Percentiles rank a stretch among this genome's conserved stretches.
These are phyloP conservation scores for Hebeloma cylindrosporum DNA, from an alignment of 768 basidiomycete species.

Conservation along the genomic window DNA sequence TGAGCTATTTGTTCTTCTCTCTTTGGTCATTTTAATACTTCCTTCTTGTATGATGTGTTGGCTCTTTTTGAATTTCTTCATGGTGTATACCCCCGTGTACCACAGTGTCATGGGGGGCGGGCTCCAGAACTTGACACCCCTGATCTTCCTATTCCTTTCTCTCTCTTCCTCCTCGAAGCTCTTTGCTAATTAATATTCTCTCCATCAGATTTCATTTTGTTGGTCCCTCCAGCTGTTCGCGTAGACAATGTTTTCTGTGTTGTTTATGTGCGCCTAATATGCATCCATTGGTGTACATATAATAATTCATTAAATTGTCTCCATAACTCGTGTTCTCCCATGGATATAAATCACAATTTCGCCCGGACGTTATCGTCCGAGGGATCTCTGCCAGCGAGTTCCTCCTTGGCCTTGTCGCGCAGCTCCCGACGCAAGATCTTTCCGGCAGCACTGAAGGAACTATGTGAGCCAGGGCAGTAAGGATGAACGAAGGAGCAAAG, in stretches of 20 bases:
- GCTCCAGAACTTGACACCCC: conserved; percentile 79
- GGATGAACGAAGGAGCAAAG: neutral
- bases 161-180: neutral
- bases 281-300: too few relatives aligned
- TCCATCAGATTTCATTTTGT: neutral
- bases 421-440: conserved; percentile 85
- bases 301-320: too few relatives aligned
- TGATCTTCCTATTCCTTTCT: conserved; percentile 29
- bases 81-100: conserved; percentile 65
- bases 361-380: conserved; percentile 30
- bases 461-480: conserved; percentile 1
- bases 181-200: neutral
- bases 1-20: conserved; percentile 14
- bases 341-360: conserved; percentile 28
- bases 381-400: conserved; percentile 44
- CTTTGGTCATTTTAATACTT: conserved; percentile 18
- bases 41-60: conserved; percentile 52
- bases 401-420: conserved; percentile 63
- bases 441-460: conserved; percentile 64
- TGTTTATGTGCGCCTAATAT: too few relatives aligned
- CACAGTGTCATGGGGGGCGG: conserved; percentile 42
- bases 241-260: too few relatives aligned
- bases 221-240: neutral
- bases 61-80: conserved; percentile 87
- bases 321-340: neutral